Conservation (phyloP, 2,329 filamentous ascomycete species). For the Plenodomus tracheiphilus region DNA sequence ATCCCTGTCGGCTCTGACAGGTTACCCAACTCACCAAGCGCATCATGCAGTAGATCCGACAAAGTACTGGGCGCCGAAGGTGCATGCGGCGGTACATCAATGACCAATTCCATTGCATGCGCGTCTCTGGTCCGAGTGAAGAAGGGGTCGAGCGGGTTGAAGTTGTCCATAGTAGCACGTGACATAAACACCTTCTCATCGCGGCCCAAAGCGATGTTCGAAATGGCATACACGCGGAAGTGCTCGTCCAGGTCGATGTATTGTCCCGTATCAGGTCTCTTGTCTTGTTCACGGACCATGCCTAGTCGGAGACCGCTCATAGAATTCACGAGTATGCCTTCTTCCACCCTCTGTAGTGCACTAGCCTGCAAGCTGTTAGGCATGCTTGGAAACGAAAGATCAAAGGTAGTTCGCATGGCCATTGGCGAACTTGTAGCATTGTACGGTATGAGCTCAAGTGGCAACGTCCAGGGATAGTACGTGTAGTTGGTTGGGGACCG, state of each 20-base stretch:
- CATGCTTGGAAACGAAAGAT: conserved; percentile 66
- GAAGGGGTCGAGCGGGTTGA: conserved; percentile 77
- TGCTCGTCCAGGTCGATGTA: conserved; percentile 40
- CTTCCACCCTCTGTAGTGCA: conserved; percentile 59
- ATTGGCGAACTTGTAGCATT: conserved; percentile 79
- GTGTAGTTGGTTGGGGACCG: conserved; percentile 74
- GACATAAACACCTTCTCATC: conserved; percentile 86
- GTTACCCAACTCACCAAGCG: conserved; percentile 27
- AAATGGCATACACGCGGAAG: conserved; percentile 79
- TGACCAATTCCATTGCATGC: conserved; percentile 72
- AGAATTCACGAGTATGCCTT: conserved; percentile 63
- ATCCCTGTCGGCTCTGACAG: conserved; percentile 25
- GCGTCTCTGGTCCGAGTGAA: conserved; percentile 78
- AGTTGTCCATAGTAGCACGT: conserved; percentile 67
- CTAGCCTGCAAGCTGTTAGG: conserved; percentile 54
- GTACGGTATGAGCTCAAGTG: conserved; percentile 70
- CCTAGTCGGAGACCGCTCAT: conserved; percentile 65
- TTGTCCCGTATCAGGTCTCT: conserved; percentile 42
- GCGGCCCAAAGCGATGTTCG: conserved; percentile 77
- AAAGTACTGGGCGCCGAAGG: conserved; percentile 16
- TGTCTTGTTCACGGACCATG: conserved; percentile 65
- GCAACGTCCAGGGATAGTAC: conserved; percentile 92
- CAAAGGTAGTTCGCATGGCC: conserved; percentile 70
- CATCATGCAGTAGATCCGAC: conserved; percentile 27
- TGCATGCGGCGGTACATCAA: conserved; percentile 55